Percentiles rank a stretch among this genome's conserved stretches.
phyloP scores from a whole-genome alignment of 352 stramenopile genomes.

The Phytophthora pluvialis region DNA sequence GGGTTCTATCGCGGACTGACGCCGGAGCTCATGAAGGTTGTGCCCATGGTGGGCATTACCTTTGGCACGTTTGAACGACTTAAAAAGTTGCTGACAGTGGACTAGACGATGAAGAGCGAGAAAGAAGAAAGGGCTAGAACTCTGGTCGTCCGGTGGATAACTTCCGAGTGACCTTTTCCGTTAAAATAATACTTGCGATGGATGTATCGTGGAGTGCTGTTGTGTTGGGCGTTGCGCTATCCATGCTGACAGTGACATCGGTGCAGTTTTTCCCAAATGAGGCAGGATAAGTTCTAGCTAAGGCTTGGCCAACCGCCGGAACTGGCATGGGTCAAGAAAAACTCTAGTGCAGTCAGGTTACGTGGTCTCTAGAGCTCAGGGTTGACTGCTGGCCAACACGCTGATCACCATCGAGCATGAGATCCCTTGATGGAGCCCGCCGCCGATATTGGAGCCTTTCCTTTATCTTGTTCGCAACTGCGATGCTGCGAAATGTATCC shows the following conservation, averaged over 20 bases:
- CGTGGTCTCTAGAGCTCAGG: no score
- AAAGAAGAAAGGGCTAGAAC: conserved; percentile 34
- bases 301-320: no score
- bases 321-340: no score
- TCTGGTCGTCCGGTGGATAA: conserved; percentile 28
- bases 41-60: conserved; percentile 97
- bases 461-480: conserved; percentile 1
- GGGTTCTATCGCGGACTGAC: conserved; percentile 92
- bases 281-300: no score
- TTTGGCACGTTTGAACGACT: conserved; percentile 96
- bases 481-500: conserved; percentile 39
- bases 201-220: background rate
- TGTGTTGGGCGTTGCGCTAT: background rate
- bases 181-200: conserved; percentile 39
- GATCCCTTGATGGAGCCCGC: background rate
- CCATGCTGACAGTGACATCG: background rate
- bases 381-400: no score
- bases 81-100: conserved; percentile 90
- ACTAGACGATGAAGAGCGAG: conserved; percentile 44
- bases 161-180: conserved; percentile 26
- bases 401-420: no score
- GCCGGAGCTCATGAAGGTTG: conserved; percentile 96
- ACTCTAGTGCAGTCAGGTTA: no score
- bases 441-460: conserved; percentile 8
- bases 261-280: background rate